Base-by-base conservation (phyloP, 768 basidiomycete genomes). In the Favolaschia claudopus region DNA sequence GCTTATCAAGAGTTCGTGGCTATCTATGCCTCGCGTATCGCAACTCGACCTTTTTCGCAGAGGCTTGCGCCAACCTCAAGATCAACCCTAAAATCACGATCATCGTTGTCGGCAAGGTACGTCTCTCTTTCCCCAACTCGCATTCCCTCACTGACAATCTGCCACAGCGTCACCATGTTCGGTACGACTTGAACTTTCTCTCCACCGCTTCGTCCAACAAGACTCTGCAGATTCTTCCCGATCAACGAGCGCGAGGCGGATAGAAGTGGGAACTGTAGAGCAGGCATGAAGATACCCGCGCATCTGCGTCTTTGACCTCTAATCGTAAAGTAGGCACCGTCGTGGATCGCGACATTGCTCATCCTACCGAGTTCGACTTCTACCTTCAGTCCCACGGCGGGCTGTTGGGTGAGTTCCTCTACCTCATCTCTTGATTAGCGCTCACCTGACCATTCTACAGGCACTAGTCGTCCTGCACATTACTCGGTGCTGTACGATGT, bases 261-360 rank as follows among this genome's bases (percentile, higher is more conserved):
- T 54, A 72, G 71, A 43, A 83, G 81, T 57, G 86, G 85, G 6
- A 87, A 87, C 57, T 84, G 82, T 58, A 76, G 75, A 1, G 85
- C 85, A 0, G 85, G 85, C 78, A 82, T 83, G 1, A 58, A 51
- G 32, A 65, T 67, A 13, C 43, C 57, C 1, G 61, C 64, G 6
- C 82, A 88, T n/a, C n/a, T 10, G 82, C 75, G 0, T 91, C 92
- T 63, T 80, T 76, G 54, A 88, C 84, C 55, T 87, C 86, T 4
- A 93, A 93, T 65, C 87, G 86, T 63, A 83, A 81, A 1, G 89
- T 92, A 0, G 92, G 85, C 12, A 85, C 85, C 0, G 85, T 87
- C 29, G 77, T 87, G 40, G 85, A 87, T 57, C 74, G 77, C 17
- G 81, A 85, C 4, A 79, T 85, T 31, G 76, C 79, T 0, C 81